These are phyloP conservation scores for Sporothrix humicola DNA, from an alignment of 2,329 filamentous ascomycete species.

Conservation along the genomic window DNA sequence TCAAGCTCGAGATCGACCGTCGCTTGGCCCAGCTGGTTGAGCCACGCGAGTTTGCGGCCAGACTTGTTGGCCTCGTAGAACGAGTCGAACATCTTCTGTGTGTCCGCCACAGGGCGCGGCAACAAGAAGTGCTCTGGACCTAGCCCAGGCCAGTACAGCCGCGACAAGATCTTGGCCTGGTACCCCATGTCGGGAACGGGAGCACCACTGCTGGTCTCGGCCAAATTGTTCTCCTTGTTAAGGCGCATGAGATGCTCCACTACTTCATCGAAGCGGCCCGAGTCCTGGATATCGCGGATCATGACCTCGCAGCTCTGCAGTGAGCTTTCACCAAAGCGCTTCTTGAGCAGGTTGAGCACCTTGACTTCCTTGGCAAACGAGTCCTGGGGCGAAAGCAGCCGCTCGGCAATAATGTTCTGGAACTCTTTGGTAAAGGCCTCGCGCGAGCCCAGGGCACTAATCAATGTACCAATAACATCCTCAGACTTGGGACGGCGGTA, in stretches of 20 bases:
- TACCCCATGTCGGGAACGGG: conserved; percentile 49
- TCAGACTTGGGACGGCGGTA: conserved; percentile 88
- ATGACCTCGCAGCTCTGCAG: conserved; percentile 97
- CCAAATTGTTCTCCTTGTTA: conserved; percentile 28
- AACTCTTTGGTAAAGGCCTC: conserved; percentile 95
- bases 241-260: conserved; percentile 62
- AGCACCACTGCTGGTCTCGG: neutral
- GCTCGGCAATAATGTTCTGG: conserved; percentile 84
- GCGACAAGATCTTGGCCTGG: conserved; percentile 85
- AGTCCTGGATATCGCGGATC: conserved; percentile 91
- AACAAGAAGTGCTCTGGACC: conserved; percentile 71
- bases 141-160: conserved; percentile 90
- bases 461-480: conserved; percentile 87
- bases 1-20: conserved; percentile 80
- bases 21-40: conserved; percentile 80
- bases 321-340: conserved; percentile 82
- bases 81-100: conserved; percentile 73
- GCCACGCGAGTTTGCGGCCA: conserved; percentile 85
- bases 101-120: conserved; percentile 60
- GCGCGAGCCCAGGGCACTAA: conserved; percentile 84
- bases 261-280: conserved; percentile 70
- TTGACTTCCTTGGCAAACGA: conserved; percentile 80
- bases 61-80: conserved; percentile 82
- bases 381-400: conserved; percentile 70
- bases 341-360: conserved; percentile 84